Conservation (phyloP, 331 rosid species). For the Ulmus americana region DNA sequence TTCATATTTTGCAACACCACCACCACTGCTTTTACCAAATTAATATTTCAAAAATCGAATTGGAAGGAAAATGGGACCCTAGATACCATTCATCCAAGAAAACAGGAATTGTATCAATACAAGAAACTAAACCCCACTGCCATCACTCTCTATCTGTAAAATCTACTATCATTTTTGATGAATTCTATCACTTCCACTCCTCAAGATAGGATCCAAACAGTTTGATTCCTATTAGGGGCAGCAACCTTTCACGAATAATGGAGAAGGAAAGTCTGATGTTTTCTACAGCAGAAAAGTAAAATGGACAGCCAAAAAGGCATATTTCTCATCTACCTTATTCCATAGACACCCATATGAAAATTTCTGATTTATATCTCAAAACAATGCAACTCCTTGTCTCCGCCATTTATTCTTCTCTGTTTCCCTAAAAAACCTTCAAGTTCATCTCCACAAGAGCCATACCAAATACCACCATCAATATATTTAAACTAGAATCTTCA, state of each 20-base stretch:
- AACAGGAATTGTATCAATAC: background rate
- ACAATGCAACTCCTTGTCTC: constrained; percentile 14
- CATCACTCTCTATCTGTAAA: background rate
- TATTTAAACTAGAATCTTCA: constrained; percentile 30
- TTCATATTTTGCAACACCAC: too few relatives aligned
- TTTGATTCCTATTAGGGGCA: constrained; percentile 3
- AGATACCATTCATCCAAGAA: constrained; percentile 2
- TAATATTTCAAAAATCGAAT: too few relatives aligned
- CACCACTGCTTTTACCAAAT: too few relatives aligned
- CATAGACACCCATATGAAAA: constrained; percentile 17
- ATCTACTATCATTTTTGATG: background rate
- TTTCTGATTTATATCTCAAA: constrained; percentile 18
- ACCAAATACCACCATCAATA: constrained; percentile 20
- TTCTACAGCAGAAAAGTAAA: constrained; percentile 14
- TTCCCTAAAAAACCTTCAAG: constrained; percentile 29
- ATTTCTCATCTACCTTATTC: constrained; percentile 11
- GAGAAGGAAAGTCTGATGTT: background rate
- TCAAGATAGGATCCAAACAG: background rate
- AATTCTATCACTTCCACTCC: constrained; percentile 13
- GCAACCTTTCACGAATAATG: constrained; percentile 6
- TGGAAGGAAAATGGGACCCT: background rate
- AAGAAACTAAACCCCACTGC: background rate
- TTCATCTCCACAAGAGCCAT: constrained; percentile 29
- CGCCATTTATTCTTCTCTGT: background rate
- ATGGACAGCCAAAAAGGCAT: constrained; percentile 3